Evolutionary conservation across 2,329 filamentous ascomycete genomes (phyloP).

Genomic region (Talaromyces sp.): DNA sequence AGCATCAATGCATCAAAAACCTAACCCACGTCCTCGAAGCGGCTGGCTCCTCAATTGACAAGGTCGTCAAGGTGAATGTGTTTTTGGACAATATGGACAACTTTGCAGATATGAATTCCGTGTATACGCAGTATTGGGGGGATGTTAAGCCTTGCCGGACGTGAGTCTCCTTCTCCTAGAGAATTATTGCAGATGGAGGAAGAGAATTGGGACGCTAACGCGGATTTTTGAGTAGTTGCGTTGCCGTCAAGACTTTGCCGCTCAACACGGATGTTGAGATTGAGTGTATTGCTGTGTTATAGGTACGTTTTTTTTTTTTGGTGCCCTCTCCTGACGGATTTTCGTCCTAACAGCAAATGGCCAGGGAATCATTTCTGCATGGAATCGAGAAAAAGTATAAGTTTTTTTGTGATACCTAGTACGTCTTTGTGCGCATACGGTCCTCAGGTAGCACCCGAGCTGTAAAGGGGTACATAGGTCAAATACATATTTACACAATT

Average conservation of each 20-base stretch:
- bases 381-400: neutral
- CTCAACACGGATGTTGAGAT: constrained; percentile 87
- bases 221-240: constrained; percentile 50
- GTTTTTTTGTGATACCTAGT: neutral
- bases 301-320: constrained; percentile 24
- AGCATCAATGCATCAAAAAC: constrained; percentile 58
- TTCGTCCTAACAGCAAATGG: neutral
- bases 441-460: too few species aligned
- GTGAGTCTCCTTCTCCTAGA: constrained; percentile 21
- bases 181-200: neutral
- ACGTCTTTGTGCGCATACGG: neutral
- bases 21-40: constrained; percentile 57
- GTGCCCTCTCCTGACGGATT: too few species aligned
- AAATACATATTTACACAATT: too few species aligned
- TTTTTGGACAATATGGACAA: constrained; percentile 64
- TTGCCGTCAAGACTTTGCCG: constrained; percentile 83
- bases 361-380: neutral
- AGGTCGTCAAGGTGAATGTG: constrained; percentile 65
- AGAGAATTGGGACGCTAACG: neutral
- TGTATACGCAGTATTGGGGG: constrained; percentile 72
- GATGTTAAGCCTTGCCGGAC: constrained; percentile 56
- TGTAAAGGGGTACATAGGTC: too few species aligned
- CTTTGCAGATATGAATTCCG: constrained; percentile 74
- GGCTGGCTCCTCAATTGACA: constrained; percentile 56
- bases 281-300: constrained; percentile 75